Conservation (phyloP, 2,329 filamentous ascomycete genomes). For the Trichoderma sp. region DNA sequence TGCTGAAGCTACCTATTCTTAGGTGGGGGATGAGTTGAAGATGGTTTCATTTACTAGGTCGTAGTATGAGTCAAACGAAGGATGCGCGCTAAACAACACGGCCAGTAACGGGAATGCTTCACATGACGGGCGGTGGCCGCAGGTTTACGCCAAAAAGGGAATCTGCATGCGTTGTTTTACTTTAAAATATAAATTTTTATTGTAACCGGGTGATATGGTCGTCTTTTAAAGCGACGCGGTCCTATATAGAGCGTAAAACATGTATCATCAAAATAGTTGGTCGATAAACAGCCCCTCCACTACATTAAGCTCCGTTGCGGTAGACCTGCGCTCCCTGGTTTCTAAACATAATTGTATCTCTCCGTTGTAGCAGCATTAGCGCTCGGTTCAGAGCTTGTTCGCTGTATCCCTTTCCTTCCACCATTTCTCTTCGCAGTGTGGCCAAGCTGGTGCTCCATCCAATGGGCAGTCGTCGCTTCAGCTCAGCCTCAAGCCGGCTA, state of each 20-base stretch:
- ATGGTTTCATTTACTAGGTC: neutral
- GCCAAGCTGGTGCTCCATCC: constrained; percentile 93
- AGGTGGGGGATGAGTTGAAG: constrained; percentile 1
- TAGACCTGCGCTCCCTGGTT: constrained; percentile 77
- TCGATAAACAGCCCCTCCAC: neutral
- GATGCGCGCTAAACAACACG: constrained; percentile 15
- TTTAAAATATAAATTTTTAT: neutral
- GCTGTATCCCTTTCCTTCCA: constrained; percentile 86
- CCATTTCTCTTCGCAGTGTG: constrained; percentile 85
- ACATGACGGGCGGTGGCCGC: neutral
- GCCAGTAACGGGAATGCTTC: neutral
- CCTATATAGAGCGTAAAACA: constrained; percentile 11
- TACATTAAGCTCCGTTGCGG: constrained; percentile 65
- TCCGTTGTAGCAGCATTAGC: constrained; percentile 80
- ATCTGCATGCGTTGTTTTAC: neutral
- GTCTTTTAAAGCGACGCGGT: neutral
- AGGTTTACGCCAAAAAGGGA: neutral
- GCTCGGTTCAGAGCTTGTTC: constrained; percentile 85
- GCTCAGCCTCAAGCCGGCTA: constrained; percentile 82
- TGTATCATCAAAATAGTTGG: neutral
- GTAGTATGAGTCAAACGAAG: constrained; percentile 22
- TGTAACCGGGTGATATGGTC: neutral
- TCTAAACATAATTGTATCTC: constrained; percentile 83
- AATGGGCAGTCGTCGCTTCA: constrained; percentile 84
- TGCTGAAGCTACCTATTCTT: neutral